A percentile compares a stretch with the other conserved stretches of the same genome.
Conservation (phyloP, 129 eudicot genomes). For the Chrysanthemum seticuspe region DNA sequence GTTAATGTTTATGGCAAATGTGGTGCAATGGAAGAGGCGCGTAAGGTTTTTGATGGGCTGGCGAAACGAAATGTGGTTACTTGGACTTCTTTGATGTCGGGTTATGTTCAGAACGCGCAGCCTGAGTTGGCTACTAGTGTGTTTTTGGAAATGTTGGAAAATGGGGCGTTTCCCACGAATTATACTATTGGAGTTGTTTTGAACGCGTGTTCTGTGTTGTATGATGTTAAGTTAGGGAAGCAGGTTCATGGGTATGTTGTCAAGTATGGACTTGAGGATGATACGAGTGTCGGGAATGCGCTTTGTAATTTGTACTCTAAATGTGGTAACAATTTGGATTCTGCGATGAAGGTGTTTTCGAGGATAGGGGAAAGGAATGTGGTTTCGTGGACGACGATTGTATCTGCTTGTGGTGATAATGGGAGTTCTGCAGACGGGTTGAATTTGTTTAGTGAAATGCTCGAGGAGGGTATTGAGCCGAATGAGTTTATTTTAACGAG, state of each 20-base stretch:
- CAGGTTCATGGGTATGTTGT: slow-evolving; percentile 70
- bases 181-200: slow-evolving; percentile 63
- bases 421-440: slow-evolving; percentile 64
- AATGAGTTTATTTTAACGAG: slow-evolving; percentile 72
- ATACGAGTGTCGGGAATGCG: slow-evolving; percentile 64
- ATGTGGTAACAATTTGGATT: slow-evolving; percentile 42
- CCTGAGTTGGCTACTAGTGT: slow-evolving; percentile 53
- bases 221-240: slow-evolving; percentile 45
- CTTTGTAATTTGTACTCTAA: slow-evolving; percentile 78
- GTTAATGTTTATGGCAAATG: slow-evolving; percentile 83
- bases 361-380: slow-evolving; percentile 68
- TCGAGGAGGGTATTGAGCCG: slow-evolving; percentile 55
- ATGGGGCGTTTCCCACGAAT: slow-evolving; percentile 66
- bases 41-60: slow-evolving; percentile 64
- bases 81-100: slow-evolving; percentile 88
- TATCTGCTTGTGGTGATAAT: slow-evolving; percentile 79
- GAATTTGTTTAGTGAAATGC: slow-evolving; percentile 56
- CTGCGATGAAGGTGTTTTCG: slow-evolving; percentile 50
- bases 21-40: slow-evolving; percentile 65
- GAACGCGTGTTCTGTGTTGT: slow-evolving; percentile 53
- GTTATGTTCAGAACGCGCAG: slow-evolving; percentile 62
- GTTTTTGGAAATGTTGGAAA: slow-evolving; percentile 65
- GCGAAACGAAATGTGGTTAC: slow-evolving; percentile 70
- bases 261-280: slow-evolving; percentile 54
- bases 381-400: slow-evolving; percentile 79